A percentile compares a stretch with the other conserved stretches of the same genome.
These are phyloP conservation scores for Fusarium paranaense DNA, from an alignment of 2,329 filamentous ascomycete species.

Conservation along the genomic window DNA sequence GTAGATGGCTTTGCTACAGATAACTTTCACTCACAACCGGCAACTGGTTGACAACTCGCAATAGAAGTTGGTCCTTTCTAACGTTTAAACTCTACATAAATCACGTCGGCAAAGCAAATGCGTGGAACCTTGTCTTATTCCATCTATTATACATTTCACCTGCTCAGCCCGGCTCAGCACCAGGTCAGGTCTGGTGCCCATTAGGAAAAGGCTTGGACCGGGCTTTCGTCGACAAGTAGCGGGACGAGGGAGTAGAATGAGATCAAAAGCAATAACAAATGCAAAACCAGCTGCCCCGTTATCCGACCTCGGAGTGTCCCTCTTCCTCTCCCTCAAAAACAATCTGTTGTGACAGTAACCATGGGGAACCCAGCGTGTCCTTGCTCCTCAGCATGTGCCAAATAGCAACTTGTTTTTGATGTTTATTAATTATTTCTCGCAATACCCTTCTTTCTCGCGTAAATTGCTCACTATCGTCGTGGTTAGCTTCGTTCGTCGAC, in stretches of 20 bases:
- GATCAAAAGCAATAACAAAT: slow-evolving; percentile 39
- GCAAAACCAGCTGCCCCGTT: slow-evolving; percentile 42
- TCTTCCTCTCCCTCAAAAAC: slow-evolving; percentile 28
- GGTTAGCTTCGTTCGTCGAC: slow-evolving; percentile 18
- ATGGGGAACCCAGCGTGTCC: slow-evolving; percentile 21
- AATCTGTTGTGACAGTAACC: slow-evolving; percentile 39
- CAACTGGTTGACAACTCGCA: neutral
- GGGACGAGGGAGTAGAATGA: slow-evolving; percentile 27
- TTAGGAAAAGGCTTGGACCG: neutral
- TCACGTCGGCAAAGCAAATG: neutral
- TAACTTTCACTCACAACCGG: neutral
- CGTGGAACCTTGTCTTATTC: slow-evolving; percentile 28
- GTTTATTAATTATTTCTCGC: slow-evolving; percentile 33
- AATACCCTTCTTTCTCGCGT: neutral
- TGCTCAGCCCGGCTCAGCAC: neutral
- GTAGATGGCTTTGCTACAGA: neutral
- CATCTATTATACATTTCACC: slow-evolving; percentile 38
- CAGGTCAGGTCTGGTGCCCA: neutral
- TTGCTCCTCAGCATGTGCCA: slow-evolving; percentile 18
- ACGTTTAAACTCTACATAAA: neutral
- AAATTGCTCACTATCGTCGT: slow-evolving; percentile 23
- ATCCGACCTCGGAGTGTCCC: slow-evolving; percentile 21
- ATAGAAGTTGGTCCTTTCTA: neutral
- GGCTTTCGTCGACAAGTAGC: neutral
- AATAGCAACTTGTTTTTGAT: slow-evolving; percentile 36